Conservation (phyloP, 345 rosid genomes). For the Punica granatum region DNA sequence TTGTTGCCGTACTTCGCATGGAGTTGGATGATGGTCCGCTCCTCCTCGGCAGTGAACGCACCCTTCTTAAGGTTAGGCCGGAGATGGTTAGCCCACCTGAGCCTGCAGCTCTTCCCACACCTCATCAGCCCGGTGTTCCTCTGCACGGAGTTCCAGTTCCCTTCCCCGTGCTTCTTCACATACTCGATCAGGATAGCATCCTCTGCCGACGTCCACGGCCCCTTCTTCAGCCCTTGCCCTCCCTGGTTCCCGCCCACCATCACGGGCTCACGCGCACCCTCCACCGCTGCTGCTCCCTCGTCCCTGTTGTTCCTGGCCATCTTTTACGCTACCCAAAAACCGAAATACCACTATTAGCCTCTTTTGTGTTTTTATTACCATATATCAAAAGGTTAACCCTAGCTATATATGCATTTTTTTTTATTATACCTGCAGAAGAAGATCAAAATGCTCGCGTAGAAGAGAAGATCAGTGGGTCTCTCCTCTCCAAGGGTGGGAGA, state of each 20-base stretch:
- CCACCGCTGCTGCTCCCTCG: background rate
- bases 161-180: slow-evolving; percentile 69
- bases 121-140: slow-evolving; percentile 66
- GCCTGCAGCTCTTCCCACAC: slow-evolving; percentile 83
- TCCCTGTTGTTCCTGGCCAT: slow-evolving; percentile 1
- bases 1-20: slow-evolving; percentile 77
- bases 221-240: slow-evolving; percentile 51
- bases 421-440: too few species aligned
- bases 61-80: slow-evolving; percentile 81
- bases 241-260: background rate
- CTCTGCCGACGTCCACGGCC: slow-evolving; percentile 79
- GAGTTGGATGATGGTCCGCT: slow-evolving; percentile 62
- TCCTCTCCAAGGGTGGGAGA: background rate
- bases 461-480: background rate
- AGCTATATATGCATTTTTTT: too few species aligned
- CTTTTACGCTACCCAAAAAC: background rate
- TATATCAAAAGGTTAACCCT: too few species aligned
- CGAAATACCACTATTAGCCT: background rate
- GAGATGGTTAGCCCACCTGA: slow-evolving; percentile 90
- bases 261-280: slow-evolving; percentile 2
- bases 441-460: too few species aligned
- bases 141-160: slow-evolving; percentile 78
- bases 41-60: slow-evolving; percentile 58
- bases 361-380: too few species aligned
- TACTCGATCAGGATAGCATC: slow-evolving; percentile 66